These are phyloP conservation scores for Ambrosiella cleistominuta DNA, from an alignment of 2,329 filamentous ascomycete genomes.

Conservation along the genomic window DNA sequence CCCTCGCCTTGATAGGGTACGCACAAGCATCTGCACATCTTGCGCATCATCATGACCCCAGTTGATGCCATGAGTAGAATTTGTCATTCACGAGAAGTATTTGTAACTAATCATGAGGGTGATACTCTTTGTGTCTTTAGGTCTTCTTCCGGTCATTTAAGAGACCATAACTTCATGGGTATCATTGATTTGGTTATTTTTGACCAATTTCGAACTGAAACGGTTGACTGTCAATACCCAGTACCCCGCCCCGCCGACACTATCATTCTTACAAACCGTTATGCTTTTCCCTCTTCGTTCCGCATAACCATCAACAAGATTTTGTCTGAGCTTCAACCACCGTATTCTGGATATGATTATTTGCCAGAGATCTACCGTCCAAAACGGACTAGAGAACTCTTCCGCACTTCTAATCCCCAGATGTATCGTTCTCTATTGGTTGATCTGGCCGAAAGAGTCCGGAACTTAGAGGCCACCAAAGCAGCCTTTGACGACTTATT, in stretches of 20 bases:
- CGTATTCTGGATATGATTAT: slow-evolving; percentile 3
- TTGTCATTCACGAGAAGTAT: neutral
- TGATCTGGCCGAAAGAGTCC: slow-evolving; percentile 1
- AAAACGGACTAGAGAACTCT: slow-evolving; percentile 1
- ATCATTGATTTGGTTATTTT: neutral
- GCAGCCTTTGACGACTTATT: slow-evolving; percentile 6
- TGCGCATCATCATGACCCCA: neutral
- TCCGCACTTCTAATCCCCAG: neutral
- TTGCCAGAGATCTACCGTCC: neutral
- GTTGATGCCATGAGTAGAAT: neutral
- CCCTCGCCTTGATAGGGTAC: slow-evolving; percentile 4
- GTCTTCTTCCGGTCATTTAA: slow-evolving; percentile 1
- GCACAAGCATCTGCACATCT: neutral
- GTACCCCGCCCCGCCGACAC: neutral
- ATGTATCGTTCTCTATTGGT: slow-evolving; percentile 4
- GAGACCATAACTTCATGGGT: neutral
- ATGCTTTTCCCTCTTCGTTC: slow-evolving; percentile 4
- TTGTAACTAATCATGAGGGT: neutral
- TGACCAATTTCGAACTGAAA: neutral
- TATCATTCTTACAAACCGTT: neutral
- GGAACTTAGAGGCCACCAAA: slow-evolving; percentile 1
- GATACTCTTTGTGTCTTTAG: neutral
- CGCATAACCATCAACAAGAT: slow-evolving; percentile 8
- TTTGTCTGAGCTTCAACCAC: neutral
- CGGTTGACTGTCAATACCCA: neutral